Conservation (phyloP, 257 asterid species). For the Dorcoceras hygrometricum region DNA sequence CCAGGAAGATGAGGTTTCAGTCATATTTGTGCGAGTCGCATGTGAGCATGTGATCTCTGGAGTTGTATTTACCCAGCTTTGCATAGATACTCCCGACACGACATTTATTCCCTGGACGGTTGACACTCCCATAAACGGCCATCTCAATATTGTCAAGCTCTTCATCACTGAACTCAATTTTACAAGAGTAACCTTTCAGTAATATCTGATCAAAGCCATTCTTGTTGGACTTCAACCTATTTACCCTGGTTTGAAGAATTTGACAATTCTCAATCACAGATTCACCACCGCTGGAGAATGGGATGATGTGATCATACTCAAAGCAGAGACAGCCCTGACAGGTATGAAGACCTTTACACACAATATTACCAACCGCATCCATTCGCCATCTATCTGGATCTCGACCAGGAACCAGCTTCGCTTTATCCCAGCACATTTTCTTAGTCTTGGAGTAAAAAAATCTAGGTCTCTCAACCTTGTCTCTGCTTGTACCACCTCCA, state of each 20-base stretch:
- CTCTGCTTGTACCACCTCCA: slow-evolving; percentile 25
- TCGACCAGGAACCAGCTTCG: slow-evolving; percentile 60
- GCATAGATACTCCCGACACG: slow-evolving; percentile 47
- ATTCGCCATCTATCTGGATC: slow-evolving; percentile 82
- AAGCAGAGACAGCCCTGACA: slow-evolving; percentile 80
- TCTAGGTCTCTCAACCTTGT: slow-evolving; percentile 49
- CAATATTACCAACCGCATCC: slow-evolving; percentile 78
- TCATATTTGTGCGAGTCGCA: slow-evolving; percentile 41
- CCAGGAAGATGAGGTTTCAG: slow-evolving; percentile 17
- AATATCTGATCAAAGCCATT: slow-evolving; percentile 37
- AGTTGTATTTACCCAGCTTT: slow-evolving; percentile 38
- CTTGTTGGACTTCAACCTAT: slow-evolving; percentile 68
- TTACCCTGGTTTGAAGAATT: slow-evolving; percentile 82
- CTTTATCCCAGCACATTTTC: slow-evolving; percentile 68
- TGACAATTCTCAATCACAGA: slow-evolving; percentile 75
- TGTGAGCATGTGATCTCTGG: slow-evolving; percentile 34
- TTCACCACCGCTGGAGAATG: slow-evolving; percentile 72
- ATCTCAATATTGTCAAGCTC: slow-evolving; percentile 63
- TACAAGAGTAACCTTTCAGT: slow-evolving; percentile 71
- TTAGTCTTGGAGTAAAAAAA: slow-evolving; percentile 55
- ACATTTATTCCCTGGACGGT: slow-evolving; percentile 50
- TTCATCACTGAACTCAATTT: slow-evolving; percentile 49
- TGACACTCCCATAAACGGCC: slow-evolving; percentile 70
- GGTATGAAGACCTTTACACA: slow-evolving; percentile 61
- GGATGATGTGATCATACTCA: slow-evolving; percentile 70